Evolutionary conservation across 768 basidiomycete species (phyloP), one percentile per base, ranked within the genome.

Genomic region (Amanita muscaria): DNA sequence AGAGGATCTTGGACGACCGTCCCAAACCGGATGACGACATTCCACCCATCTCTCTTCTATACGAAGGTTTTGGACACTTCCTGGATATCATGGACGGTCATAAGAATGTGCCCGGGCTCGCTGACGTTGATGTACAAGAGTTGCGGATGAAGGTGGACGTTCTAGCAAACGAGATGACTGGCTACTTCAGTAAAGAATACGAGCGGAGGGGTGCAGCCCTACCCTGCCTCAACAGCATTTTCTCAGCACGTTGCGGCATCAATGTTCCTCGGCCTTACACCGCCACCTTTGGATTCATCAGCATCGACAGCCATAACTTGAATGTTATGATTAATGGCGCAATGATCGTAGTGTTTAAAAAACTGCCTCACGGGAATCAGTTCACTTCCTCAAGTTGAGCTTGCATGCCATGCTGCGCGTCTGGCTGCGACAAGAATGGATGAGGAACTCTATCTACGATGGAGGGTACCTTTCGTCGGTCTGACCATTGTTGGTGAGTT

Each of bases 1-100:
- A 43, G 18, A 43, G 30, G 42, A 37, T 35, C 42, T 14, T 44
- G 14, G 31, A 36, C 14, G 42, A 44, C 24, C 22, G 22, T 35
- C 42, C 42, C 6, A 12, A 29, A 29, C 25, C 15, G 15, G 34
- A 44, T 44, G 15, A n/a, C 40, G 27, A 36, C 27, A 18, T 44
- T 44, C 49, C 53, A 30, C 49, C 49, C 21, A 16, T 53, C 5
- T 18, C 54, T 11, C 49, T 56, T 39, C 54, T 57, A 19, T 59
- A 56, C 41, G 47, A 48, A 37, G 53, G 53, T 8, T 57, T 54
- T 41, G 56, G 55, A 12, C 49, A 50, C 29, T 57, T 57, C 40
- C 37, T 54, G 18, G 56, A 59, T 38, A 50, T 59, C 30, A 36
- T 51, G 24, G 39, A 52, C 32, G 53, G 49, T 29, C 39, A 33